These are phyloP conservation scores for Pueraria montana DNA, from an alignment of 306 rosid species.

Conservation along the genomic window DNA sequence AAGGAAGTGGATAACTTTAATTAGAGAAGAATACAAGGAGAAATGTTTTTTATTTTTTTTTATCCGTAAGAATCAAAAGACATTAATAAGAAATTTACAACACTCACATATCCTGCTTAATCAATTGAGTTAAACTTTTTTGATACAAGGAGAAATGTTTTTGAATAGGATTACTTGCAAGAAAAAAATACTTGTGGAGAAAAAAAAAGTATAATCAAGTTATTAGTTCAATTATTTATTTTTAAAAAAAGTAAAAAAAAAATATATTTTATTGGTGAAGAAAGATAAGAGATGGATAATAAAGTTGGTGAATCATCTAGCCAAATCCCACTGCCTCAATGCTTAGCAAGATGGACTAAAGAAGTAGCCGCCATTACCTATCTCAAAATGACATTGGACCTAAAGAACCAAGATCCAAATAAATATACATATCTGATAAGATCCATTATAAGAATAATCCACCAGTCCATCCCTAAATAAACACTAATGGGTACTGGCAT, in stretches of 20 bases:
- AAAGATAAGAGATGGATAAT: neutral
- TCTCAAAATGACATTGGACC: slow-evolving; percentile 11
- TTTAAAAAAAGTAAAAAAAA: neutral
- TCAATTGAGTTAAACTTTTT: too few relatives aligned
- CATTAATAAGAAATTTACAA: too few relatives aligned
- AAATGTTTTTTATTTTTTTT: too few relatives aligned
- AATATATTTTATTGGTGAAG: neutral
- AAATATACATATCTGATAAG: too few relatives aligned
- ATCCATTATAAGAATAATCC: too few relatives aligned
- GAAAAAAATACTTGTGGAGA: too few relatives aligned
- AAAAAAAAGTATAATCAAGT: neutral
- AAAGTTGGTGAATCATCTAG: neutral
- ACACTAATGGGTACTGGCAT: too few relatives aligned
- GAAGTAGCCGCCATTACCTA: neutral
- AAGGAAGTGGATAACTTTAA: neutral
- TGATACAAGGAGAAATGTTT: too few relatives aligned
- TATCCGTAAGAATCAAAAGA: too few relatives aligned
- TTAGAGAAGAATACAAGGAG: neutral
- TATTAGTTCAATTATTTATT: neutral
- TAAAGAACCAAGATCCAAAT: neutral
- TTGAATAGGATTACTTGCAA: neutral
- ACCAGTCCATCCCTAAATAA: too few relatives aligned
- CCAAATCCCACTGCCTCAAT: too few relatives aligned
- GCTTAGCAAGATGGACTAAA: slow-evolving; percentile 1
- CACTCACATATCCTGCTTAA: too few relatives aligned